Evolutionary conservation across 139 green algal species (phyloP).

Genomic region (Closterium sp.): DNA sequence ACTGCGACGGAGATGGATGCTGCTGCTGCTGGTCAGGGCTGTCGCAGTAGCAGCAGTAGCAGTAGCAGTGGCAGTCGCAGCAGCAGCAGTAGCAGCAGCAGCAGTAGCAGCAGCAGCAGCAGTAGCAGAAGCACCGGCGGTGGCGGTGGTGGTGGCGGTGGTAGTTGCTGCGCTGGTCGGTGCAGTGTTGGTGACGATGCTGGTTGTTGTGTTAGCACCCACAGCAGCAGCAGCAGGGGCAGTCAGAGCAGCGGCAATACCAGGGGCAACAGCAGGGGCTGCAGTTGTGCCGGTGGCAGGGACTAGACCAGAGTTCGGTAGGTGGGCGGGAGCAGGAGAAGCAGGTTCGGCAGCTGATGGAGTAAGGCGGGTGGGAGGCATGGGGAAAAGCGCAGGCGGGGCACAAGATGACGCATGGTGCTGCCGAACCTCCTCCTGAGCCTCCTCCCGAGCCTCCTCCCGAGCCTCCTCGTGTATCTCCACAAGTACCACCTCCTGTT

Average conservation of each 20-base stretch:
- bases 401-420: not conserved
- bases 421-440: not conserved
- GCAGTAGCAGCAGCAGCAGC: no score
- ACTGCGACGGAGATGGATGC: not conserved
- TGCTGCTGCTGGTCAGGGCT: not conserved
- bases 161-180: not conserved
- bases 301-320: no score
- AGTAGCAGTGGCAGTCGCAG: not conserved
- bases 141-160: not conserved
- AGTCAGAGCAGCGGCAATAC: no score
- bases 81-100: not conserved
- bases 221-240: no score
- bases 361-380: not conserved
- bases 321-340: no score
- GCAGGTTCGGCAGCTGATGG: no score
- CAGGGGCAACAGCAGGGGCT: no score
- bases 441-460: not conserved
- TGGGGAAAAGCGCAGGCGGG: not conserved
- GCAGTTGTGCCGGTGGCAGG: no score
- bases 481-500: not conserved
- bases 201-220: no score
- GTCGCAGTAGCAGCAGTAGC: not conserved
- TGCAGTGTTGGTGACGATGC: no score
- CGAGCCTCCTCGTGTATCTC: not conserved
- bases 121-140: not conserved